These are phyloP conservation scores for Mortierella sp. DNA, from an alignment of 371 early-diverging fungal species.

Conservation along the genomic window DNA sequence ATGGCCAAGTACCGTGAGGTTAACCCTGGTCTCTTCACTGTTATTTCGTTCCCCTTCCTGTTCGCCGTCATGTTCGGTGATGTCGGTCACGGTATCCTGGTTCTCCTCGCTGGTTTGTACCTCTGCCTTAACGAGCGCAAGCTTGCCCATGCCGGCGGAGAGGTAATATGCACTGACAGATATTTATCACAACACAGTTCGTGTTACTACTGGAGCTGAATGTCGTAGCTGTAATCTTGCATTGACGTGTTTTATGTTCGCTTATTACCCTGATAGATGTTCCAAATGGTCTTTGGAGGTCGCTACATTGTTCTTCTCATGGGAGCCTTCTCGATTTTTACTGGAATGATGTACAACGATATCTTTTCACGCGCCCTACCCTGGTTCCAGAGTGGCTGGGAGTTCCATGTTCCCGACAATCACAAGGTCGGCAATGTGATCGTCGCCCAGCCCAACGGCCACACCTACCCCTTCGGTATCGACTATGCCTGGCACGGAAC, in stretches of 20 bases:
- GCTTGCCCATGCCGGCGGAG: conserved; percentile 77
- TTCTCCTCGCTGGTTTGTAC: conserved; percentile 84
- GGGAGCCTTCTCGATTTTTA: conserved; percentile 98
- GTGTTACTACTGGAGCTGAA: no score
- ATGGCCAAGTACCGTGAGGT: conserved; percentile 99
- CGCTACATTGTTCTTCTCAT: conserved; percentile 98
- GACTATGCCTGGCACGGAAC: conserved; percentile 96
- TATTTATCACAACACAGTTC: no score
- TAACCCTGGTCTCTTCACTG: conserved; percentile 99
- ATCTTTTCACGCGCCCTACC: conserved; percentile 91
- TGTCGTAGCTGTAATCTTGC: background rate
- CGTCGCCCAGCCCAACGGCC: conserved; percentile 48
- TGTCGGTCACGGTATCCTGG: conserved; percentile 97
- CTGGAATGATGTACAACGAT: conserved; percentile 99
- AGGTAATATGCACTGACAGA: conserved; percentile 65
- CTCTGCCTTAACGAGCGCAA: conserved; percentile 89
- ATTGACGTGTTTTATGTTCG: conserved; percentile 1
- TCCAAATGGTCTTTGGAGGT: conserved; percentile 94
- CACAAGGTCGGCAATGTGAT: conserved; percentile 59
- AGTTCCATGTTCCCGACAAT: conserved; percentile 67
- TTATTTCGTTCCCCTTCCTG: conserved; percentile 99
- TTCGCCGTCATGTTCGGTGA: conserved; percentile 99
- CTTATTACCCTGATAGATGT: conserved; percentile 67
- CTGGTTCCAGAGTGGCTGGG: conserved; percentile 86
- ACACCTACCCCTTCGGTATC: conserved; percentile 75